These are phyloP conservation scores for Mortierella sp. DNA, from an alignment of 371 early-diverging fungal species.

Conservation along the genomic window DNA sequence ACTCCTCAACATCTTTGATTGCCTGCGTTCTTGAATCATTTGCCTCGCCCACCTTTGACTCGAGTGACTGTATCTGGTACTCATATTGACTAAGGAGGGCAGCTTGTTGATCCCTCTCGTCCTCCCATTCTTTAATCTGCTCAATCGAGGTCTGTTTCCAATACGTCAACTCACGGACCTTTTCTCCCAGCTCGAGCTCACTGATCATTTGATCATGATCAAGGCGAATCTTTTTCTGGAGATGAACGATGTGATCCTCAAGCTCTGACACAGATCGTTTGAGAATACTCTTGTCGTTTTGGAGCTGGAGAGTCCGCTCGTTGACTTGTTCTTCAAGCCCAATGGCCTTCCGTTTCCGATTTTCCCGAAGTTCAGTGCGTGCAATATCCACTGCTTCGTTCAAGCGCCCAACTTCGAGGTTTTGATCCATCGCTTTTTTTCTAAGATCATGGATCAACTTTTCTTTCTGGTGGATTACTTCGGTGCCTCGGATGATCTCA, in stretches of 20 bases:
- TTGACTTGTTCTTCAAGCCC: constrained; percentile 27
- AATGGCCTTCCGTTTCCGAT: constrained; percentile 23
- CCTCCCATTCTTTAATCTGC: constrained; percentile 43
- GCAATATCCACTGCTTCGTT: background rate
- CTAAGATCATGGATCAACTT: background rate
- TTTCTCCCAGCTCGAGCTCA: constrained; percentile 19
- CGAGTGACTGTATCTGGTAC: constrained; percentile 6
- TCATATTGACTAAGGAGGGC: constrained; percentile 1
- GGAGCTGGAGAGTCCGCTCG: constrained; percentile 20
- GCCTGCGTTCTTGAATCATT: constrained; percentile 20
- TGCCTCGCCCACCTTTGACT: constrained; percentile 3
- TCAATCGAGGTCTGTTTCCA: constrained; percentile 37
- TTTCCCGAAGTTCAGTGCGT: background rate
- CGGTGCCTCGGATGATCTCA: background rate
- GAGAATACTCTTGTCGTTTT: constrained; percentile 55
- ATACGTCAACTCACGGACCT: constrained; percentile 22
- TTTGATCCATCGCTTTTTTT: background rate
- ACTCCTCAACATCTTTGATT: constrained; percentile 16
- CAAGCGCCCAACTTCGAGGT: background rate
- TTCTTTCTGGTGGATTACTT: background rate
- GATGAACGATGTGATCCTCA: constrained; percentile 12
- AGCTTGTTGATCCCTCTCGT: constrained; percentile 16
- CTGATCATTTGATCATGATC: constrained; percentile 18
- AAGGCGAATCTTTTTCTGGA: constrained; percentile 33
- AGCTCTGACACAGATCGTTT: constrained; percentile 56